phyloP scores from a whole-genome alignment of 306 rosid genomes.

The Cucumis sativus region Cucumber_9930_V3 NC_026657.2:16887001-16887500 shows the following conservation, averaged over 20 bases:
- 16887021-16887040: not conserved
- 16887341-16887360: not conserved
- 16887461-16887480: slow-evolving; percentile 66
- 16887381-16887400: slow-evolving; percentile 79
- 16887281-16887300: no score
- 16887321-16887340: not conserved
- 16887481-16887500: slow-evolving; percentile 64
- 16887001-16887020: not conserved
- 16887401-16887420: slow-evolving; percentile 23
- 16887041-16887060: not conserved
- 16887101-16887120: not conserved
- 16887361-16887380: slow-evolving; percentile 65
- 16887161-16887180: no score
- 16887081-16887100: not conserved
- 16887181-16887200: no score
- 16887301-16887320: no score
- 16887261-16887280: not conserved
- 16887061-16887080: not conserved
- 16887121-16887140: not conserved
- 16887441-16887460: slow-evolving; percentile 24
- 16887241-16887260: not conserved
- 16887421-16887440: slow-evolving; percentile 41
- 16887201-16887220: not conserved
- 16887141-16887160: not conserved
- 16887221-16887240: not conserved